Percentiles rank a stretch among this genome's conserved stretches.
Evolutionary conservation across 257 asterid genomes (phyloP).

Genomic region (Hygrophila difformis): DNA sequence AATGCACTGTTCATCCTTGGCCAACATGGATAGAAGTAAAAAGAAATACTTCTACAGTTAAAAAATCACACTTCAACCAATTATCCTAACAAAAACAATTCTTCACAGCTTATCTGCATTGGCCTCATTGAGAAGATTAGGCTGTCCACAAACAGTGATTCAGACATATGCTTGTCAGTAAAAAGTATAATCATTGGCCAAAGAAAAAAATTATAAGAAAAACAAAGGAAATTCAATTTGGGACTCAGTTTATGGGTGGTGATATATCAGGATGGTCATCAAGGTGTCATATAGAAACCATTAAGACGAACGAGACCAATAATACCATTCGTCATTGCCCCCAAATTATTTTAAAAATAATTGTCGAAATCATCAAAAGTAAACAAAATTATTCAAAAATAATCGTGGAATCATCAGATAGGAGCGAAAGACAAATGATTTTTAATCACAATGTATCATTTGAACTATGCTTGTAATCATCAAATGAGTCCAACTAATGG

Average conservation of each 20-base stretch:
- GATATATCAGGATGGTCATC: too few species aligned
- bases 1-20: slow-evolving; percentile 47
- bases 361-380: neutral
- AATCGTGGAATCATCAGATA: slow-evolving; percentile 35
- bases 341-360: too few species aligned
- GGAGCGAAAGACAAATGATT: slow-evolving; percentile 44
- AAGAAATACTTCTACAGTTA: too few species aligned
- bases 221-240: neutral
- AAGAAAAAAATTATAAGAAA: neutral
- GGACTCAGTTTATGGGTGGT: too few species aligned
- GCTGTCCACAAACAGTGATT: slow-evolving; percentile 19
- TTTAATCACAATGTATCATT: slow-evolving; percentile 35
- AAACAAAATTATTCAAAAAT: neutral
- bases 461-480: slow-evolving; percentile 53
- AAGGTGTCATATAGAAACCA: too few species aligned
- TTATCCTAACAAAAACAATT: too few species aligned
- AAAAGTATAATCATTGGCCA: slow-evolving; percentile 24
- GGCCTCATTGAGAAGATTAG: slow-evolving; percentile 41
- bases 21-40: too few species aligned
- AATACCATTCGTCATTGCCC: too few species aligned
- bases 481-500: slow-evolving; percentile 23
- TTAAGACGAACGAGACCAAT: too few species aligned
- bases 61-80: too few species aligned
- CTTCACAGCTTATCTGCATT: too few species aligned
- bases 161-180: slow-evolving; percentile 39